Evolutionary conservation across 768 basidiomycete genomes (phyloP).

Genomic region (Mycena amicta): DNA sequence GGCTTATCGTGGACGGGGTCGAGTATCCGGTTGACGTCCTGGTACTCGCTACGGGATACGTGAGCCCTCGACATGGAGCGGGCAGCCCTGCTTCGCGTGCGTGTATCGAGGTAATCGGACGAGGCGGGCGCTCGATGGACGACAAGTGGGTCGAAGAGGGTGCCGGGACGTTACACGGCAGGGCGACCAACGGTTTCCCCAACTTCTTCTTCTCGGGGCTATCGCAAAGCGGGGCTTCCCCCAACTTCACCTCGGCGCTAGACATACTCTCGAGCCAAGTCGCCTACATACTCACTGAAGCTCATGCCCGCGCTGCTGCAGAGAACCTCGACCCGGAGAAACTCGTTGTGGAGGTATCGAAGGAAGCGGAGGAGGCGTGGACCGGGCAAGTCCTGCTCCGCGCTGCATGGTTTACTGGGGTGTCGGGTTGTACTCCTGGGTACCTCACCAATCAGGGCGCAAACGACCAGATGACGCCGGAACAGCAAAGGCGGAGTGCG

Average conservation of each 20-base stretch:
- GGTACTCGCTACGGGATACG: constrained; percentile 15
- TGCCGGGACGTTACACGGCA: constrained; percentile 18
- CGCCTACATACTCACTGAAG: not conserved
- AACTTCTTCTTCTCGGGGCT: constrained; percentile 20
- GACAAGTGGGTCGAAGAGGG: constrained; percentile 10
- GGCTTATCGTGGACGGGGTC: constrained; percentile 8
- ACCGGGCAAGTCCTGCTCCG: not conserved
- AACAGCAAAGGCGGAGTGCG: no score
- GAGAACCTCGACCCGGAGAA: not conserved
- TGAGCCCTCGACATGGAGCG: not conserved
- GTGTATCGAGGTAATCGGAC: constrained; percentile 2
- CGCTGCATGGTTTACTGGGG: constrained; percentile 3
- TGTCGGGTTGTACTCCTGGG: no score
- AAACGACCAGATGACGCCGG: no score
- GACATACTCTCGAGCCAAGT: constrained; percentile 1
- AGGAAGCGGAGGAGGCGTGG: constrained; percentile 10
- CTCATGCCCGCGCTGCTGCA: constrained; percentile 1
- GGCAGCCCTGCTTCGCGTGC: constrained; percentile 1
- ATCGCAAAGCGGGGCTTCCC: not conserved
- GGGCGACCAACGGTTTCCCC: constrained; percentile 14
- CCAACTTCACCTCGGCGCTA: constrained; percentile 14
- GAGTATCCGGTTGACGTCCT: constrained; percentile 14
- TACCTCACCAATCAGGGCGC: no score
- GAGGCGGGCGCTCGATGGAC: constrained; percentile 13
- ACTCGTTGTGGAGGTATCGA: constrained; percentile 9